A percentile compares a stretch with the other conserved stretches of the same genome.
Conservation (phyloP, 2,329 filamentous ascomycete genomes). For the Fusarium liriodendri region DNA sequence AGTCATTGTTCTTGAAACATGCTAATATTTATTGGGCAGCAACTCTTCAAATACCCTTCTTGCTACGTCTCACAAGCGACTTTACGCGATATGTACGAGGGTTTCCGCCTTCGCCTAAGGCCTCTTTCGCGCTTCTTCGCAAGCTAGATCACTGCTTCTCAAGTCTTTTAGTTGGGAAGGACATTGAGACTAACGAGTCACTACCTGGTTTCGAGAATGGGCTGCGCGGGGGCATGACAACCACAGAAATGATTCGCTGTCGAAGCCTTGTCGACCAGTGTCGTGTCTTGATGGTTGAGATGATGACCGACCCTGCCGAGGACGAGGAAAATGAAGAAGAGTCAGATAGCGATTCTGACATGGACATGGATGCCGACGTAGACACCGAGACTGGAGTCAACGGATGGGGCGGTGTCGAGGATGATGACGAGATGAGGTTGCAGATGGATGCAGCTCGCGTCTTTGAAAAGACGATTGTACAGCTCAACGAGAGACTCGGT, state of each 20-base stretch:
- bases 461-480: constrained; percentile 83
- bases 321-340: constrained; percentile 48
- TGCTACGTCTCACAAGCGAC: constrained; percentile 81
- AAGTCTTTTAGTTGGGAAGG: constrained; percentile 75
- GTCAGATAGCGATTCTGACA: background rate
- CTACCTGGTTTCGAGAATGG: constrained; percentile 78
- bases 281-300: constrained; percentile 75
- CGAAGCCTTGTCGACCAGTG: constrained; percentile 84
- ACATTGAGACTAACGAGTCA: constrained; percentile 71
- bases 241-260: constrained; percentile 88
- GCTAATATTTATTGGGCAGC: constrained; percentile 26
- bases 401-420: constrained; percentile 50
- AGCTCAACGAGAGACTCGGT: constrained; percentile 75
- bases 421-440: constrained; percentile 61
- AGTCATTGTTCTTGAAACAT: too few relatives aligned
- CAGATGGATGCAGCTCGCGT: constrained; percentile 80
- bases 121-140: constrained; percentile 76
- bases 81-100: constrained; percentile 77
- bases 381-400: constrained; percentile 36
- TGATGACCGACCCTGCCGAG: constrained; percentile 63
- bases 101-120: constrained; percentile 71
- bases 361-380: constrained; percentile 43
- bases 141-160: constrained; percentile 90
- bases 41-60: constrained; percentile 80
- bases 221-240: constrained; percentile 73